Base-by-base conservation (phyloP, 106 monocot species). In the Acanthochlamys bracteata region DNA sequence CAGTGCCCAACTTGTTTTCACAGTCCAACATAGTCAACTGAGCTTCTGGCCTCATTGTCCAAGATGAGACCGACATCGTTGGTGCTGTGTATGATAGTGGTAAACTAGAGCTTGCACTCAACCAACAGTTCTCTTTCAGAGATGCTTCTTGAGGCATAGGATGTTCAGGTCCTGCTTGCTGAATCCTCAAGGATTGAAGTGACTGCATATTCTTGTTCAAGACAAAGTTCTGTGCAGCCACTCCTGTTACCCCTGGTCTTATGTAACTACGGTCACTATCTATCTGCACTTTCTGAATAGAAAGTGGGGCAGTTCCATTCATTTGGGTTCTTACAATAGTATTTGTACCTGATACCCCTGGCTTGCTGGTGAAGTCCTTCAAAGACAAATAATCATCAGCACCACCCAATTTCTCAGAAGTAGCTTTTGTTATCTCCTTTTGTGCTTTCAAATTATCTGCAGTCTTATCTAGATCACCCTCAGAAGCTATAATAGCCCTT, bases 391-490 rank as follows among this genome's bases (percentile, higher is more conserved):
- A 33, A 33, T 79, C 76, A 20, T 33, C 43, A 41, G 63, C 27
- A 71, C 71, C 69, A 59, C 69, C 69, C 9, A 55, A 17, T 51
- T 75, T 90, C 13, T 60, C 22, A 15, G 60, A 64, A 40, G 65
- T 14, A 49, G 63, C 33, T 10, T 66, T 24, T 19, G 57, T 19
- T 69, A 78, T 84, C 72, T 84, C 79, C 69, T 82, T 86, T 15
- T 82, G 84, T 20, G 66, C 33, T 25, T 78, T 88, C 63, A 96
- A 60, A 55, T 14, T 68, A 42, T 79, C 84, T 16, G 71, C 80
- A 20, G 88, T 75, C 67, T 79, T 90, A 17, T 80, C 67, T 61
- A 96, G 62, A 72, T 96, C 90, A 62, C 95, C 95, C 62, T 88
- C 90, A 41, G 73, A 78, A 16, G 86, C 69, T 53, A 96, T 78